phyloP scores from a whole-genome alignment of 768 basidiomycete species.

The Bullera alba region DNA sequence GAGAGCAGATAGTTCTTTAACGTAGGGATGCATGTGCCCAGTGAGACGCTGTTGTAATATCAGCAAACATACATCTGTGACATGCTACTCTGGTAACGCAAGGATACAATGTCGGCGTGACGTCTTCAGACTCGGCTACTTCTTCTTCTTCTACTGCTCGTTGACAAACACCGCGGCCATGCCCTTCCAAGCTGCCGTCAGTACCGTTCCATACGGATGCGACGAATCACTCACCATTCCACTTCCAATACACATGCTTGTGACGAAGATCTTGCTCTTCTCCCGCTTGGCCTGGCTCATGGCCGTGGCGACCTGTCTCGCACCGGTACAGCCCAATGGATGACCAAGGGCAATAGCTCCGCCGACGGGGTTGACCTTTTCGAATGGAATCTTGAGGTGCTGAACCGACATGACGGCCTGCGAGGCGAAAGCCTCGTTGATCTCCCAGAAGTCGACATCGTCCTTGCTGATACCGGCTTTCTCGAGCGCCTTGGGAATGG shows the following conservation, averaged over 20 bases:
- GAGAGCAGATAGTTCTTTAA: no score
- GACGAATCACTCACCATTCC: conserved; percentile 60
- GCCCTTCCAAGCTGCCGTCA: neutral
- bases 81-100: no score
- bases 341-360: conserved; percentile 64
- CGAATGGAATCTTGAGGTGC: conserved; percentile 57
- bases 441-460: conserved; percentile 48
- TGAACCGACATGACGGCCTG: conserved; percentile 81
- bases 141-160: neutral
- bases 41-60: no score
- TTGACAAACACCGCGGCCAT: conserved; percentile 15
- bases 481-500: conserved; percentile 71
- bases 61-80: no score
- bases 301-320: conserved; percentile 82
- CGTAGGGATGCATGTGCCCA: no score
- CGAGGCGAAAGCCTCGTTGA: conserved; percentile 71
- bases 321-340: conserved; percentile 57
- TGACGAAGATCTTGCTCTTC: conserved; percentile 65
- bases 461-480: conserved; percentile 57
- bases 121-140: no score
- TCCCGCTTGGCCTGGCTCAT: conserved; percentile 69
- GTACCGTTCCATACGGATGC: neutral
- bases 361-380: conserved; percentile 72
- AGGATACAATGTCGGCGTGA: no score
- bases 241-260: conserved; percentile 71